Conservation (phyloP, 345 rosid species). For the Eucalyptus curtisii region DNA sequence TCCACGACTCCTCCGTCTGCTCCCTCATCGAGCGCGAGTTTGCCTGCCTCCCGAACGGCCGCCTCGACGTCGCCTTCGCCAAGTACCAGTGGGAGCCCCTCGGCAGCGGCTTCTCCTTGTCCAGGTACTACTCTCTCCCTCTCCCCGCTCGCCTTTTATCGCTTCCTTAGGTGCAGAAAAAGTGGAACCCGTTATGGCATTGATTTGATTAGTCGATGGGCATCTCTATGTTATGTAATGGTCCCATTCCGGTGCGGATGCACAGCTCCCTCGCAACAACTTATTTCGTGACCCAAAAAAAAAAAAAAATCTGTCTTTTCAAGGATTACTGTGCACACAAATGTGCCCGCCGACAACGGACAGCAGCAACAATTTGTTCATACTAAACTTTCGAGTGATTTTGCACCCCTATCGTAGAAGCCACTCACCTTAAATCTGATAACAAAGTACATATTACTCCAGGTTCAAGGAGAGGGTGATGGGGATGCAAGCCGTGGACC, state of each 20-base stretch:
- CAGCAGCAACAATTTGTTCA: neutral
- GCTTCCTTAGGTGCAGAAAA: neutral
- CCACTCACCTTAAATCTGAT: no score
- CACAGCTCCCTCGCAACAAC: neutral
- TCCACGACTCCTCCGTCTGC: slow-evolving; percentile 39
- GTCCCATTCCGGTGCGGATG: neutral
- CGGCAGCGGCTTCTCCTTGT: slow-evolving; percentile 32
- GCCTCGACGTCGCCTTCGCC: slow-evolving; percentile 46
- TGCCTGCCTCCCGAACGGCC: slow-evolving; percentile 51
- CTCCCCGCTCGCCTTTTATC: neutral
- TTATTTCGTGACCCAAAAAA: neutral
- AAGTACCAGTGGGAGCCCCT: slow-evolving; percentile 63
- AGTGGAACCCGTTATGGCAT: neutral
- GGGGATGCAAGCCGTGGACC: no score
- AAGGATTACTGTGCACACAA: neutral
- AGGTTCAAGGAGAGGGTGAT: no score
- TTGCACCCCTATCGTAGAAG: no score
- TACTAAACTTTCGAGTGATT: no score
- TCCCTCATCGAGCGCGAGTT: slow-evolving; percentile 58
- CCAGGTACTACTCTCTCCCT: slow-evolving; percentile 18
- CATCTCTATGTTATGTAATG: neutral
- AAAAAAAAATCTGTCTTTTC: neutral
- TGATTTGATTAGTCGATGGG: neutral
- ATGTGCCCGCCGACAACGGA: neutral
- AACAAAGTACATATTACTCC: no score